A percentile compares a stretch with the other conserved stretches of the same genome.
These are phyloP conservation scores for Erodium moschatum DNA, from an alignment of 441 rosid genomes.

Conservation along the genomic window DNA sequence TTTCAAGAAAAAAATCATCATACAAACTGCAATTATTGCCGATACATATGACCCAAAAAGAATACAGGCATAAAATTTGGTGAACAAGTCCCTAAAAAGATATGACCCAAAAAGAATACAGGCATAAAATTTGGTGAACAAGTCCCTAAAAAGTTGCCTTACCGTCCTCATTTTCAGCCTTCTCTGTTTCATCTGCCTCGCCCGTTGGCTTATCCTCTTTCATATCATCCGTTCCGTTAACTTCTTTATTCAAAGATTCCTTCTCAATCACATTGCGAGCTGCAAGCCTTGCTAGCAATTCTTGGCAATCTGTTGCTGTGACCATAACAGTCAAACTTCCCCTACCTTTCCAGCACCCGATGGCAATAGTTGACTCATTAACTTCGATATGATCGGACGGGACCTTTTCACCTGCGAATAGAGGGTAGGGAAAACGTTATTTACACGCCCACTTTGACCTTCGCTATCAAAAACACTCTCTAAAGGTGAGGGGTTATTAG, in stretches of 20 bases:
- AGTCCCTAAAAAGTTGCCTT: background rate
- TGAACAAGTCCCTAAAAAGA: no score
- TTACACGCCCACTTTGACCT: no score
- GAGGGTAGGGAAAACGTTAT: background rate
- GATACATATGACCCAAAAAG: no score
- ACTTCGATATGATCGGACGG: conserved; percentile 29
- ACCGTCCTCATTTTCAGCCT: background rate
- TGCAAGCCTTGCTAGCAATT: conserved; percentile 61
- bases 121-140: background rate
- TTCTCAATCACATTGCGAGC: conserved; percentile 26
- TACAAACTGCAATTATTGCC: no score
- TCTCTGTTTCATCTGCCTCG: background rate
- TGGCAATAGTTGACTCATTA: conserved; percentile 52
- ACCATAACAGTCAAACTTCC: conserved; percentile 77
- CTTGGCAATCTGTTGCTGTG: conserved; percentile 76
- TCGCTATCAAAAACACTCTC: no score
- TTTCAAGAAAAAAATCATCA: no score
- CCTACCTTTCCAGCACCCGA: conserved; percentile 89
- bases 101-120: no score
- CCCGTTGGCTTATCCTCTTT: background rate
- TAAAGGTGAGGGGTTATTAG: no score
- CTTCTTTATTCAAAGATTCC: conserved; percentile 5
- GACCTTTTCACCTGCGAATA: conserved; percentile 32
- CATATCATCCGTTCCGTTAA: conserved; percentile 13
- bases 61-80: background rate